Evolutionary conservation across 2,329 filamentous ascomycete species (phyloP).

Genomic region (Pestalotiopsis fici): DNA sequence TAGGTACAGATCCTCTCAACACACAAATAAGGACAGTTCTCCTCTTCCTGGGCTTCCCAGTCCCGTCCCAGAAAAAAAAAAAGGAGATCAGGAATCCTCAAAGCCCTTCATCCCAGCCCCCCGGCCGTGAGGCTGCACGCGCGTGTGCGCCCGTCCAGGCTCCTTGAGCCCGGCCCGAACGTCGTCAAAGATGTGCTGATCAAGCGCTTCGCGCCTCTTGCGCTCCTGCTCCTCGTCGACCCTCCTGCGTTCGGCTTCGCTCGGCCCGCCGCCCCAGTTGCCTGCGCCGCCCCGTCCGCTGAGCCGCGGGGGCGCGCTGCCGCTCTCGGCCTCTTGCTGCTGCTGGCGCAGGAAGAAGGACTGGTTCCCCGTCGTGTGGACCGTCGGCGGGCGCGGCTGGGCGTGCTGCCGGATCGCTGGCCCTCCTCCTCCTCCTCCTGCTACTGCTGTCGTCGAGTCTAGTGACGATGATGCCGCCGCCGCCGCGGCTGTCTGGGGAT

Average conservation of each 20-base stretch:
- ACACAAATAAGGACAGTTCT: too few species aligned
- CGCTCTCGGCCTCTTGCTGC: not conserved
- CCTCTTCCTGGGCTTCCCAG: too few species aligned
- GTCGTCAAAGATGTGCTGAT: constrained; percentile 25
- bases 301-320: not conserved
- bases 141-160: constrained; percentile 21
- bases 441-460: too few species aligned
- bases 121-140: constrained; percentile 2
- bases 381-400: not conserved
- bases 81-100: not conserved
- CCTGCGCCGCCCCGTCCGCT: constrained; percentile 59
- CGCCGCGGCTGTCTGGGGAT: constrained; percentile 29
- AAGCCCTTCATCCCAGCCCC: not conserved
- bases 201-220: constrained; percentile 25
- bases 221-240: constrained; percentile 25
- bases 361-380: constrained; percentile 2
- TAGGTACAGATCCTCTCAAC: too few species aligned
- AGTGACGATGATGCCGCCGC: too few species aligned
- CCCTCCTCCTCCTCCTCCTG: not conserved
- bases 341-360: not conserved
- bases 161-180: constrained; percentile 26
- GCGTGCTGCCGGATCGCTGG: not conserved
- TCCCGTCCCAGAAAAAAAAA: too few species aligned
- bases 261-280: constrained; percentile 41
- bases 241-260: constrained; percentile 5